phyloP scores from a whole-genome alignment of 2,329 filamentous ascomycete genomes.

The Periconia sp. region DNA sequence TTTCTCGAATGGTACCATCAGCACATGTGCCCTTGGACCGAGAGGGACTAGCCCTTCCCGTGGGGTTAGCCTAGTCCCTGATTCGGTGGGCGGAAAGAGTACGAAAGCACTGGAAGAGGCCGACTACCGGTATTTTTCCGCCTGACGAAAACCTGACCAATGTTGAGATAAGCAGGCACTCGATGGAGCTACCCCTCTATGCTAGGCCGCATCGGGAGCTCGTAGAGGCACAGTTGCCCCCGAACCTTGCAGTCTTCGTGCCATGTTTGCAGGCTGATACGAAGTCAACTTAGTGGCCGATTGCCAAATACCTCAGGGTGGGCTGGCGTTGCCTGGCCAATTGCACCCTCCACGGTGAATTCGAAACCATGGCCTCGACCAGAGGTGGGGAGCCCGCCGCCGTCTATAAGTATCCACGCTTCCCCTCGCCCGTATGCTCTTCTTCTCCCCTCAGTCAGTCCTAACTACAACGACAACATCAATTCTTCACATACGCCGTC shows the following conservation, averaged over 20 bases:
- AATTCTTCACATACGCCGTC: not conserved
- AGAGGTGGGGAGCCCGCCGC: not conserved
- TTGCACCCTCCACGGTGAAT: not conserved
- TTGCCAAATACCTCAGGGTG: not conserved
- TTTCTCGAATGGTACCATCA: too few species aligned
- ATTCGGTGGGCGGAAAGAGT: not conserved
- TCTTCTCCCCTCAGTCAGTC: not conserved
- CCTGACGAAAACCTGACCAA: slow-evolving; percentile 12
- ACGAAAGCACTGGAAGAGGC: too few species aligned
- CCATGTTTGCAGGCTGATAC: too few species aligned
- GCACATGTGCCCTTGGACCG: too few species aligned
- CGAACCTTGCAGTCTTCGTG: not conserved
- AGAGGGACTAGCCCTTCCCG: too few species aligned
- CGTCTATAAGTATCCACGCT: slow-evolving; percentile 3
- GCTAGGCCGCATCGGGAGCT: not conserved
- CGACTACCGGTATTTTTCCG: not conserved
- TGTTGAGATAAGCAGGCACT: slow-evolving; percentile 15
- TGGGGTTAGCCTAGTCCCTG: too few species aligned
- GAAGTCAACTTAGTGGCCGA: too few species aligned
- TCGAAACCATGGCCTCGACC: not conserved
- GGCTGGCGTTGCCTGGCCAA: not conserved
- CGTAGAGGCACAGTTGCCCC: not conserved
- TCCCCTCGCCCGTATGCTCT: slow-evolving; percentile 1
- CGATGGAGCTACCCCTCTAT: slow-evolving; percentile 3
- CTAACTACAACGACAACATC: slow-evolving; percentile 3